phyloP scores from a whole-genome alignment of 2,329 filamentous ascomycete genomes.

The Exophiala viscosa region DNA sequence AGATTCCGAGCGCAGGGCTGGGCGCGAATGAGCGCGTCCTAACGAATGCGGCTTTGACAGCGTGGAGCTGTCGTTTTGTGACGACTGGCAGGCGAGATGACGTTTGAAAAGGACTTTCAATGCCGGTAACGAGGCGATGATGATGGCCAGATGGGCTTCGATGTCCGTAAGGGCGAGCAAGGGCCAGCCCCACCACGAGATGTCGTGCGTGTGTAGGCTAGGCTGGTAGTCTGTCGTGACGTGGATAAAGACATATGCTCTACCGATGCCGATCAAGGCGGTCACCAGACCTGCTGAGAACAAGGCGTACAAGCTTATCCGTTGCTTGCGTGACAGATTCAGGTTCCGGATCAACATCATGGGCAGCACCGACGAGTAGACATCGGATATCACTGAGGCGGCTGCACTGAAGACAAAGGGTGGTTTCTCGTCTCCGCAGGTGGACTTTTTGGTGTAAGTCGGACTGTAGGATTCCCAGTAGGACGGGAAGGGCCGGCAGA shows the following conservation, averaged over 20 bases:
- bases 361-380: constrained; percentile 21
- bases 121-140: constrained; percentile 20
- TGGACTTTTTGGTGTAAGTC: constrained; percentile 6
- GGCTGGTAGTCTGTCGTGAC: constrained; percentile 17
- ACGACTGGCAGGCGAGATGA: neutral
- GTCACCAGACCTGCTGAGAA: constrained; percentile 23
- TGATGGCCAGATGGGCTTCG: constrained; percentile 22
- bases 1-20: neutral
- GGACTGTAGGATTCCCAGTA: constrained; percentile 20
- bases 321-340: constrained; percentile 9
- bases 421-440: constrained; percentile 14
- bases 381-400: constrained; percentile 17
- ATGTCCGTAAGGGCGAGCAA: constrained; percentile 15
- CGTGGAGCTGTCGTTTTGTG: neutral
- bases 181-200: constrained; percentile 20
- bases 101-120: constrained; percentile 14
- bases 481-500: constrained; percentile 12
- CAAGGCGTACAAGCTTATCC: constrained; percentile 13
- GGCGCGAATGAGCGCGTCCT: neutral
- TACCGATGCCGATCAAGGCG: constrained; percentile 13
- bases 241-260: constrained; percentile 9
- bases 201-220: constrained; percentile 14
- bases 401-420: constrained; percentile 15
- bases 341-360: constrained; percentile 15
- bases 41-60: neutral